A percentile compares a stretch with the other conserved stretches of the same genome.
phyloP scores from a whole-genome alignment of 2,329 filamentous ascomycete species.

The Aspergillus oerlinghausenensis region DNA sequence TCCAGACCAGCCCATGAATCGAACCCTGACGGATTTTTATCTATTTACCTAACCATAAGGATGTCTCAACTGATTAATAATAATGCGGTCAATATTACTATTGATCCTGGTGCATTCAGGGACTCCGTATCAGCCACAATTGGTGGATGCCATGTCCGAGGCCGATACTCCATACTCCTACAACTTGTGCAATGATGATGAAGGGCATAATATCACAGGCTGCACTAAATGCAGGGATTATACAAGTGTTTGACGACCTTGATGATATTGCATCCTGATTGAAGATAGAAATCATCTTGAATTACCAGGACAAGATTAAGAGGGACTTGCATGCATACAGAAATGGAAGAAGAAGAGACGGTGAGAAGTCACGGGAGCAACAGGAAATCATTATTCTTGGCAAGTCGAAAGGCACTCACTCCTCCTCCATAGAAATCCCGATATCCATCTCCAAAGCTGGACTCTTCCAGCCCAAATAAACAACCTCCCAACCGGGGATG shows the following conservation, averaged over 20 bases:
- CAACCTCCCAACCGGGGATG: neutral
- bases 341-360: neutral
- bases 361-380: neutral
- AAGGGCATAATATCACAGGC: neutral
- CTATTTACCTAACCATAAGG: neutral
- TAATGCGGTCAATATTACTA: neutral
- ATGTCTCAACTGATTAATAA: neutral
- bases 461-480: neutral
- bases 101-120: too few relatives aligned
- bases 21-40: too few relatives aligned
- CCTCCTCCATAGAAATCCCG: too few relatives aligned
- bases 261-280: neutral
- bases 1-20: too few relatives aligned
- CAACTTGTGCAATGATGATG: neutral
- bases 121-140: neutral
- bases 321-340: neutral
- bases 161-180: neutral
- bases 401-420: neutral
- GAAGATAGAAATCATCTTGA: neutral
- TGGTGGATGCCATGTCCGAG: neutral
- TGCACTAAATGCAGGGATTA: neutral
- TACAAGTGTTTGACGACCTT: neutral
- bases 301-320: neutral
- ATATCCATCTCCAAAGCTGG: neutral
- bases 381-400: neutral